phyloP scores from a whole-genome alignment of 2,329 filamentous ascomycete genomes.

The Colletotrichum caudatum region DNA sequence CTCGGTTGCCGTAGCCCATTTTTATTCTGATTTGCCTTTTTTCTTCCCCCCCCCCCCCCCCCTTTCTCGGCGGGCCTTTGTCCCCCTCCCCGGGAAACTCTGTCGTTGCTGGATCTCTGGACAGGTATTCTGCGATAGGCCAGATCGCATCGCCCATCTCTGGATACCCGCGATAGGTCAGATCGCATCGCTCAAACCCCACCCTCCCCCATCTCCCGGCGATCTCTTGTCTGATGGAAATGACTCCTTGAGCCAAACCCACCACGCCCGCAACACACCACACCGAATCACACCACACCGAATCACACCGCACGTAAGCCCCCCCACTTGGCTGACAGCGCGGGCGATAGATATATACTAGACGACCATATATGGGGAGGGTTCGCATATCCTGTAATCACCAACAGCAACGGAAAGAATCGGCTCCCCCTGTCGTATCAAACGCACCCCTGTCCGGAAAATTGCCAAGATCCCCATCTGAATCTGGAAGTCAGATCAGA shows the following conservation, averaged over 20 bases:
- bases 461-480: background rate
- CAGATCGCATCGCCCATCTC: background rate
- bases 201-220: background rate
- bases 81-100: background rate
- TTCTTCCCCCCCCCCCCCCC: too few relatives aligned
- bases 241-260: background rate
- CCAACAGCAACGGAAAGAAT: background rate
- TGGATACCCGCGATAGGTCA: background rate
- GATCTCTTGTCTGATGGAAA: background rate
- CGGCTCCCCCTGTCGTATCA: background rate
- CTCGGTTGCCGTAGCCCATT: background rate
- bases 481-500: constrained; percentile 1
- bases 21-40: background rate
- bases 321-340: background rate
- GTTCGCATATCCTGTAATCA: background rate
- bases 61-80: background rate
- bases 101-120: background rate
- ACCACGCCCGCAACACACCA: background rate
- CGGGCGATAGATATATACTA: background rate
- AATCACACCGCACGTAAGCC: background rate
- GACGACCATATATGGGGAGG: background rate
- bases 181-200: background rate
- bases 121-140: background rate
- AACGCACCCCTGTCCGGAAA: background rate
- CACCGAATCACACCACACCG: background rate